Evolutionary conservation across 192 early-diverging fungal species (phyloP).

Genomic region (Backusella australiensis): DNA sequence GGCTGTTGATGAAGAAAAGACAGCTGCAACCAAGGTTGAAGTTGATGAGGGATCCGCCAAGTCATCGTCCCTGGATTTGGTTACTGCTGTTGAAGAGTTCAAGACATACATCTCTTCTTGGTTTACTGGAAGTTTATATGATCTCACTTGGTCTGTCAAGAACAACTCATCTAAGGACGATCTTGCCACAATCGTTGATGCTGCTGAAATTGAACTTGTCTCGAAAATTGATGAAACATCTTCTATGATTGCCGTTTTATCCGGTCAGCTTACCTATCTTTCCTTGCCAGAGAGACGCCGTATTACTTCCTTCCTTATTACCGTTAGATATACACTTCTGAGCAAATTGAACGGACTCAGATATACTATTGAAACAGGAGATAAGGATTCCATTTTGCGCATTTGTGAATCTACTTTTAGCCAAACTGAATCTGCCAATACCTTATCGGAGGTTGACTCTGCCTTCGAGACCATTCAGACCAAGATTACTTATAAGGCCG

Average conservation of each 20-base stretch:
- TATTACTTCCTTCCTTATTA: background rate
- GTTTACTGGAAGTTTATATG: background rate
- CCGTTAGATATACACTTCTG: background rate
- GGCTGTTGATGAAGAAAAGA: background rate
- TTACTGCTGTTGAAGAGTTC: background rate
- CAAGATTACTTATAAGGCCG: background rate
- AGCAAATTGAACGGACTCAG: background rate
- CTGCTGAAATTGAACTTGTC: slow-evolving; percentile 5
- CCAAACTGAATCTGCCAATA: background rate
- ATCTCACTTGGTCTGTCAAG: background rate
- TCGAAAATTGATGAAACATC: slow-evolving; percentile 5
- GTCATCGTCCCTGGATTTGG: background rate
- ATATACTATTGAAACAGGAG: background rate
- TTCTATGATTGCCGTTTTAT: background rate
- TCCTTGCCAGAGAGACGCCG: background rate
- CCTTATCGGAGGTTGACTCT: background rate
- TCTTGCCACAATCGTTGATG: background rate
- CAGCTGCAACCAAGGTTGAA: background rate
- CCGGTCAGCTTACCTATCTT: background rate
- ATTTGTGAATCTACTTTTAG: background rate
- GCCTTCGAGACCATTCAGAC: background rate
- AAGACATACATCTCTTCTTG: slow-evolving; percentile 4
- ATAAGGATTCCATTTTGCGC: background rate
- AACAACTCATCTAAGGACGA: background rate
- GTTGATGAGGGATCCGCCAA: background rate